Conservation (phyloP, 192 early-diverging fungal species). For the Umbelopsis isabellina region DNA sequence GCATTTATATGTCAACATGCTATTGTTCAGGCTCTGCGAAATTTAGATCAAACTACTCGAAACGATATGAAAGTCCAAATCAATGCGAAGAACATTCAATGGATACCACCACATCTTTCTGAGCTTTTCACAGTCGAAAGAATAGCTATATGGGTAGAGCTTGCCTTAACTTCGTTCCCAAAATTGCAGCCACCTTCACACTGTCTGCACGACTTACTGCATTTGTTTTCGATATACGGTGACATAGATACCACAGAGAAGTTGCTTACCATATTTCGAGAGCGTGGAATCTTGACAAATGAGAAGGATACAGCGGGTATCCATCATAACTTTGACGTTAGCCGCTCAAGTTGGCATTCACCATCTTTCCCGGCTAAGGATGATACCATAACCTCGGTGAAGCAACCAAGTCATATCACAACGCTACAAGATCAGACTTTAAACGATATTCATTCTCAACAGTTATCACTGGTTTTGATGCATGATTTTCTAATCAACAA, state of each 20-base stretch:
- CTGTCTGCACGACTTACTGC: slow-evolving; percentile 1
- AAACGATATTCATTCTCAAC: slow-evolving; percentile 10
- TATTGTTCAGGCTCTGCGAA: not conserved
- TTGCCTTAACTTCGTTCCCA: not conserved
- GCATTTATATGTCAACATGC: slow-evolving; percentile 8
- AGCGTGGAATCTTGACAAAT: not conserved
- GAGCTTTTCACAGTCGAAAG: not conserved
- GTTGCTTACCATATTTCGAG: not conserved
- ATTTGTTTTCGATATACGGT: slow-evolving; percentile 8
- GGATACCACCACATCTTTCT: not conserved
- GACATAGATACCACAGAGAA: not conserved
- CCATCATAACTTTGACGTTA: not conserved
- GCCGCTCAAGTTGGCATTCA: not conserved
- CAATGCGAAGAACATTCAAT: not conserved
- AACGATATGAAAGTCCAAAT: not conserved
- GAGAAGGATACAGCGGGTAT: not conserved
- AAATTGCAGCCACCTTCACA: not conserved
- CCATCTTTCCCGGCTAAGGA: not conserved
- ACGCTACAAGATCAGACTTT: not conserved
- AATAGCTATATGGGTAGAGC: not conserved
- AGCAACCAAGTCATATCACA: not conserved
- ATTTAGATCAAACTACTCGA: slow-evolving; percentile 2
- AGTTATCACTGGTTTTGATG: not conserved
- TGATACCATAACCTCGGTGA: not conserved
- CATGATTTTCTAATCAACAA: slow-evolving; percentile 2